Evolutionary conservation across 345 rosid species (phyloP).

Genomic region (Psidium guajava): DNA sequence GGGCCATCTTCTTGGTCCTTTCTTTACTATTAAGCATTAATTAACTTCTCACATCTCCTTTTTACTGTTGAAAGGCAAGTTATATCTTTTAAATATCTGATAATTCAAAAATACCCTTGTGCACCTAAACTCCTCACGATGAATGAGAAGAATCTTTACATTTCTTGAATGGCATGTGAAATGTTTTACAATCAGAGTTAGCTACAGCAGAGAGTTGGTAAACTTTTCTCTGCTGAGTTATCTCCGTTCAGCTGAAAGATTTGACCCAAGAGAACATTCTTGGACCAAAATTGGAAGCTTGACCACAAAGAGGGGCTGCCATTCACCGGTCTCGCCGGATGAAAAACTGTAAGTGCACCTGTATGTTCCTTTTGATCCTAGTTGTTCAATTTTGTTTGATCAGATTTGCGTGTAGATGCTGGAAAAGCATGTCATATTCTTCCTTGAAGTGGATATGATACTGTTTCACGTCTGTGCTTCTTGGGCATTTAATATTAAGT

Average conservation of each 20-base stretch:
- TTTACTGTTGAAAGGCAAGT: neutral
- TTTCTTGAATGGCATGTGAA: neutral
- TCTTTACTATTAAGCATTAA: neutral
- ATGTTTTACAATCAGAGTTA: neutral
- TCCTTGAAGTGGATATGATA: neutral
- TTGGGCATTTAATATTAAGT: neutral
- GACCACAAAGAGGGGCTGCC: constrained; percentile 54
- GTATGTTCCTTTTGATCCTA: neutral
- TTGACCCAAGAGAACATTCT: constrained; percentile 69
- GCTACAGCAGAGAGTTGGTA: neutral
- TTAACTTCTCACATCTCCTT: neutral
- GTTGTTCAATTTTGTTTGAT: neutral
- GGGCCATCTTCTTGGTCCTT: neutral
- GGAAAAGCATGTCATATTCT: neutral
- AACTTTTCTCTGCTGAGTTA: neutral
- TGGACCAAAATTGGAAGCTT: constrained; percentile 52
- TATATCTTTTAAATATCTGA: neutral
- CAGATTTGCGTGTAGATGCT: neutral
- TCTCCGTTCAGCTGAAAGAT: constrained; percentile 68
- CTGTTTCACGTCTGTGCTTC: neutral
- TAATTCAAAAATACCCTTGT: neutral
- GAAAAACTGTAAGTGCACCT: constrained; percentile 50
- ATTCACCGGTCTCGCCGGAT: constrained; percentile 48
- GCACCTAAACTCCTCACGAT: neutral
- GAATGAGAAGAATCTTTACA: neutral